These are phyloP conservation scores for Chrysoporthe puriensis DNA, from an alignment of 2,329 filamentous ascomycete genomes.

Conservation along the genomic window DNA sequence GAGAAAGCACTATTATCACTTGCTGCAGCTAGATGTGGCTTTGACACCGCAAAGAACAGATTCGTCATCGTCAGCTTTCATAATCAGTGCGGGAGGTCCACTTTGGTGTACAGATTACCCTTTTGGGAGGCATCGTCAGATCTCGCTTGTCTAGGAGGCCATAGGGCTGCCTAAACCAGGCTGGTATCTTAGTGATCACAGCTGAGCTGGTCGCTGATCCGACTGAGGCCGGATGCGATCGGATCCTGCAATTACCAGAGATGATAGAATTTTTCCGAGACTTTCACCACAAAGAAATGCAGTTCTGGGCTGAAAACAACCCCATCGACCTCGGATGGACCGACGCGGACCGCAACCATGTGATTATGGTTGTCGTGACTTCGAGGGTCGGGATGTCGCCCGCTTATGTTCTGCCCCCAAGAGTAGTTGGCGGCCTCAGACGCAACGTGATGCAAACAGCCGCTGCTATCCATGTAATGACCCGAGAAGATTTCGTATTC, in stretches of 20 bases:
- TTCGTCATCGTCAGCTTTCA: background rate
- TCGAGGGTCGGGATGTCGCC: background rate
- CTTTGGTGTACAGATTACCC: background rate
- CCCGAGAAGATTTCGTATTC: background rate
- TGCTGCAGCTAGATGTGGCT: background rate
- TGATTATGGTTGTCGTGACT: background rate
- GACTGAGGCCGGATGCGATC: background rate
- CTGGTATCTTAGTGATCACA: background rate
- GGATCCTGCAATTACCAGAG: background rate
- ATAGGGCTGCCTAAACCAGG: background rate
- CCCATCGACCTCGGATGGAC: background rate
- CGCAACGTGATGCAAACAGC: constrained; percentile 3
- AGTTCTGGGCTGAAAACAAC: constrained; percentile 1
- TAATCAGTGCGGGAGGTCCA: background rate
- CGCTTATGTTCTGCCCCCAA: background rate
- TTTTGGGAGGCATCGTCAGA: background rate
- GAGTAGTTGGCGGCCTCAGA: background rate
- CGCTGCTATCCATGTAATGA: background rate
- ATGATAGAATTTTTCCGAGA: background rate
- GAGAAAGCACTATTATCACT: background rate
- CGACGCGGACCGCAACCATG: background rate
- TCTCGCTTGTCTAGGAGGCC: background rate
- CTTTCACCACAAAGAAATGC: background rate
- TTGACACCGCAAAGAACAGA: background rate
- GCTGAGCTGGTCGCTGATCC: background rate